These are phyloP conservation scores for Ilyonectria destructans DNA, from an alignment of 2,329 filamentous ascomycete species.

Conservation along the genomic window DNA sequence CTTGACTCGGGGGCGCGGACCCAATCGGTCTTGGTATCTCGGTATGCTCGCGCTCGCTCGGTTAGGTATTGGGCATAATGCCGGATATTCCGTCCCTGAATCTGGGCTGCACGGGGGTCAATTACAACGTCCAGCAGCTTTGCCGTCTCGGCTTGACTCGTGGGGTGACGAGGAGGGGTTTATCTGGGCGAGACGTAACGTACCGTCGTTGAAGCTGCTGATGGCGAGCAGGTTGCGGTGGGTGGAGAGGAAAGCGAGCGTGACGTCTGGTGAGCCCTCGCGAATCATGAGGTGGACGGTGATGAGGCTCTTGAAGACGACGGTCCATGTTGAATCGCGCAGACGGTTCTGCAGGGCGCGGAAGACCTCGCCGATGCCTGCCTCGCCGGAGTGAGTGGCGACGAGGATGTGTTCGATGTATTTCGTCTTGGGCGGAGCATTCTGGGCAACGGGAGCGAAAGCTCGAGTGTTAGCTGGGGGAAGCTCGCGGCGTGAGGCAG, in stretches of 20 bases:
- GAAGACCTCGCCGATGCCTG: constrained; percentile 96
- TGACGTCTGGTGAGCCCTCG: constrained; percentile 92
- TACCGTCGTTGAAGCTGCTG: constrained; percentile 93
- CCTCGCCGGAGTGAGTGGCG: constrained; percentile 94
- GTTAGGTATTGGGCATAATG: constrained; percentile 91
- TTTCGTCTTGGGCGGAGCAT: constrained; percentile 97
- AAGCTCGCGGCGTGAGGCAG: neutral
- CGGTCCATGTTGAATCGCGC: constrained; percentile 99
- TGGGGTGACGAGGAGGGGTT: neutral
- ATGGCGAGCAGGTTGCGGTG: constrained; percentile 89
- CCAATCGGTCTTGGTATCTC: constrained; percentile 90
- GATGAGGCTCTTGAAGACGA: constrained; percentile 97
- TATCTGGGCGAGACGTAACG: constrained; percentile 53
- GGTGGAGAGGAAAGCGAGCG: constrained; percentile 86
- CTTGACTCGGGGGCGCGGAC: constrained; percentile 87
- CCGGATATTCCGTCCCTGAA: constrained; percentile 94
- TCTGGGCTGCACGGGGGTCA: constrained; percentile 77
- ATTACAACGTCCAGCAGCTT: constrained; percentile 8
- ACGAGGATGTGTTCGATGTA: constrained; percentile 99
- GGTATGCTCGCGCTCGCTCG: constrained; percentile 86
- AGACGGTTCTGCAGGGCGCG: constrained; percentile 90
- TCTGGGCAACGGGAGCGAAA: constrained; percentile 63
- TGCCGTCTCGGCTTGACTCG: neutral
- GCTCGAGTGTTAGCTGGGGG: constrained; percentile 26
- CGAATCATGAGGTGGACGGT: constrained; percentile 98